phyloP scores from a whole-genome alignment of 192 early-diverging fungal species.

The Coemansia sp. region DNA sequence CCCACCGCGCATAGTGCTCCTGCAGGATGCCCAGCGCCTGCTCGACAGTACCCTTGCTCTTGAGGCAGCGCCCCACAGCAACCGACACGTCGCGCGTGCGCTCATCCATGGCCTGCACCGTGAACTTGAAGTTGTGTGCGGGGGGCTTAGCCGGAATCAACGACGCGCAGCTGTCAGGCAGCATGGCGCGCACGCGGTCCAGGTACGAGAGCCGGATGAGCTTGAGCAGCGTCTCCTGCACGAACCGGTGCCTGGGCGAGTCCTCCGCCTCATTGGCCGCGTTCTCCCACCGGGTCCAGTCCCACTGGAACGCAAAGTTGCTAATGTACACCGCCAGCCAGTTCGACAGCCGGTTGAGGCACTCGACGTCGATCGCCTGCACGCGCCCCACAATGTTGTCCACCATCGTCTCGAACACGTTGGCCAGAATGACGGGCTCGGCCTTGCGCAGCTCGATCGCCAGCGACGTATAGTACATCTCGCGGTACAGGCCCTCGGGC shows the following conservation, averaged over 20 bases:
- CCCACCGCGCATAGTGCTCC: constrained; percentile 48
- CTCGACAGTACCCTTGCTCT: constrained; percentile 47
- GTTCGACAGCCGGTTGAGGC: constrained; percentile 75
- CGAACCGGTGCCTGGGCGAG: constrained; percentile 57
- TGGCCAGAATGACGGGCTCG: constrained; percentile 41
- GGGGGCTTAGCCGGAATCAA: constrained; percentile 68
- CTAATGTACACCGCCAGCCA: constrained; percentile 93
- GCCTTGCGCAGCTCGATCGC: constrained; percentile 56
- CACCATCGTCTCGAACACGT: constrained; percentile 31
- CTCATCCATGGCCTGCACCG: constrained; percentile 56
- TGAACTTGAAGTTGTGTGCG: constrained; percentile 70
- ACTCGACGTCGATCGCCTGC: constrained; percentile 70
- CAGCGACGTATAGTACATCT: constrained; percentile 55
- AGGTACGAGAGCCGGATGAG: constrained; percentile 86
- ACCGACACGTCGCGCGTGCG: constrained; percentile 63
- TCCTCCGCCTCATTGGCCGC: constrained; percentile 17
- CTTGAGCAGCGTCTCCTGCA: constrained; percentile 84
- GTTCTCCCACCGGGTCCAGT: constrained; percentile 77
- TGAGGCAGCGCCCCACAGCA: constrained; percentile 47
- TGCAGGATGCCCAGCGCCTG: constrained; percentile 50
- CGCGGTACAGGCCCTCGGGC: constrained; percentile 51
- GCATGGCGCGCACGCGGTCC: constrained; percentile 76
- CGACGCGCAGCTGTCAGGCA: constrained; percentile 67
- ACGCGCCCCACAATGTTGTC: constrained; percentile 31
- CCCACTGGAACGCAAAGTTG: constrained; percentile 91